Evolutionary conservation across 2,329 filamentous ascomycete genomes (phyloP).

Genomic region (Aureobasidium lini): DNA sequence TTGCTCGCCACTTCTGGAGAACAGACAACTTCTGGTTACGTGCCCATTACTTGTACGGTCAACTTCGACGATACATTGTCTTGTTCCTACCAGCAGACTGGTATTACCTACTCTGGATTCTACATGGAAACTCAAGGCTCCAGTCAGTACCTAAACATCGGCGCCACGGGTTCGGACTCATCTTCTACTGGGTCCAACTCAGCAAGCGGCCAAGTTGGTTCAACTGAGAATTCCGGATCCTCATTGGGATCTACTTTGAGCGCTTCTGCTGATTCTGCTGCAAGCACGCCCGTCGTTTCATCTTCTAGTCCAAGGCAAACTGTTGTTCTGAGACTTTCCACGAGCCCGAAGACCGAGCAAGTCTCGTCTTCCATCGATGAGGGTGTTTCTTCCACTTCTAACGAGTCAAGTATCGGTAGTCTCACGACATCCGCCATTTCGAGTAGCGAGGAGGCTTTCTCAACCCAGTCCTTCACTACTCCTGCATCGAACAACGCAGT

Average conservation of each 20-base stretch:
- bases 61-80: not conserved
- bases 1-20: not conserved
- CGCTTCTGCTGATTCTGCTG: not conserved
- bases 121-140: not conserved
- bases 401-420: not conserved
- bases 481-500: not conserved
- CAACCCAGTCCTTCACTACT: not conserved
- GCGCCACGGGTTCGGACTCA: not conserved
- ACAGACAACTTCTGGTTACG: not conserved
- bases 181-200: not conserved
- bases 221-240: not conserved
- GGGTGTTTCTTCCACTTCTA: not conserved
- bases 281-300: not conserved
- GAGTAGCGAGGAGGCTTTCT: not conserved
- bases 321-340: not conserved
- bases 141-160: conserved; percentile 4
- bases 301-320: not conserved
- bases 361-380: not conserved
- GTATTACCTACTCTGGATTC: not conserved
- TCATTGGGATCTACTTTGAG: not conserved
- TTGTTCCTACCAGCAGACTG: conserved; percentile 1
- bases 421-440: not conserved
- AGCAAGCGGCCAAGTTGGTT: not conserved
- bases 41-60: not conserved
- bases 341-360: not conserved